Conservation (phyloP, 2,329 filamentous ascomycete genomes). For the Cytospora piceae region DNA sequence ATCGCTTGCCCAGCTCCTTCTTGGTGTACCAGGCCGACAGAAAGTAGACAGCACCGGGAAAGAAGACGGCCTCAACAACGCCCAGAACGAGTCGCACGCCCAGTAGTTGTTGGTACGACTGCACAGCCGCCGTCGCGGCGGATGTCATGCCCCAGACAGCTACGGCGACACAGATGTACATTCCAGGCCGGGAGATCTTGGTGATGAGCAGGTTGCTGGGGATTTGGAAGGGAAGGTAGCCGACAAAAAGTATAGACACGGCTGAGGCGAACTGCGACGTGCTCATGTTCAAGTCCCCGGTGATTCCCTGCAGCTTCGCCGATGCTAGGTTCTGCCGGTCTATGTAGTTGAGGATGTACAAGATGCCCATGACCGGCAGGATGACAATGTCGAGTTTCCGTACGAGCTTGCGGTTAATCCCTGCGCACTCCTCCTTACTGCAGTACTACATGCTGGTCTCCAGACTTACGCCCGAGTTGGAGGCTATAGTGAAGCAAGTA, state of each 20-base stretch:
- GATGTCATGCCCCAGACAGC: conserved; percentile 57
- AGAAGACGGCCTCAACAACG: conserved; percentile 67
- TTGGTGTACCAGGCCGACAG: conserved; percentile 63
- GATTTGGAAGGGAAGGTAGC: conserved; percentile 66
- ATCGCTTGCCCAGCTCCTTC: conserved; percentile 57
- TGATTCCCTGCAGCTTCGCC: conserved; percentile 46
- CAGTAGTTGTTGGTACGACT: conserved; percentile 51
- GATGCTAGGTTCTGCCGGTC: conserved; percentile 44
- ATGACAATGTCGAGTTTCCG: conserved; percentile 30
- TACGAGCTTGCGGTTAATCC: conserved; percentile 28
- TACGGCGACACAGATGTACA: conserved; percentile 81
- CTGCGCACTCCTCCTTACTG: too few species aligned
- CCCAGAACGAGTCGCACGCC: conserved; percentile 62
- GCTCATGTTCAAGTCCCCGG: conserved; percentile 43
- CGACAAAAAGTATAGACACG: conserved; percentile 50
- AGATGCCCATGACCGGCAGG: conserved; percentile 37
- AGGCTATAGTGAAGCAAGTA: too few species aligned
- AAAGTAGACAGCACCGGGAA: conserved; percentile 52
- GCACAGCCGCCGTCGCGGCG: conserved; percentile 58
- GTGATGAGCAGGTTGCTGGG: conserved; percentile 81
- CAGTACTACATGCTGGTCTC: too few species aligned
- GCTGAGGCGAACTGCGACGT: conserved; percentile 43
- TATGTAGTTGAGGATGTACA: conserved; percentile 47
- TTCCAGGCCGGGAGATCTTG: conserved; percentile 66
- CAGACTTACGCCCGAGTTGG: too few species aligned